Percentiles rank a stretch among this genome's conserved stretches.
phyloP scores from a whole-genome alignment of 2,329 filamentous ascomycete genomes.

The Nigrograna mackinnonii region DNA sequence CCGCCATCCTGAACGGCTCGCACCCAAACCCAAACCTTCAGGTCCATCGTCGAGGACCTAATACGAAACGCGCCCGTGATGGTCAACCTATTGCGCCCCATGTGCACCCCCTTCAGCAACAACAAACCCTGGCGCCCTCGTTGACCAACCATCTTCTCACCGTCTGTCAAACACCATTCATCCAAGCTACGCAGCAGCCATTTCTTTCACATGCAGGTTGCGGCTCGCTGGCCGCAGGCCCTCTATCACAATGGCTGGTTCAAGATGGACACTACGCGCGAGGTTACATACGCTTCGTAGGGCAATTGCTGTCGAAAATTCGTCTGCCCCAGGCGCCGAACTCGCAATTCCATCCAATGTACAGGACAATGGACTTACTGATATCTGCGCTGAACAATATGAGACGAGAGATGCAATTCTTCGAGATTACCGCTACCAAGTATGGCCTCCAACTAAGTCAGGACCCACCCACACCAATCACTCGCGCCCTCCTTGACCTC shows the following conservation, averaged over 20 bases:
- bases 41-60: constrained; percentile 48
- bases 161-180: constrained; percentile 52
- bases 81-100: constrained; percentile 39
- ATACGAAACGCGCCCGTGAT: constrained; percentile 42
- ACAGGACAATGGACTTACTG: constrained; percentile 64
- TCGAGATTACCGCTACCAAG: constrained; percentile 64
- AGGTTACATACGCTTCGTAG: constrained; percentile 69
- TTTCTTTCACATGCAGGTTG: constrained; percentile 69
- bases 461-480: constrained; percentile 52
- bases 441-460: constrained; percentile 60
- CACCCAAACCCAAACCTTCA: constrained; percentile 54
- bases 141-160: constrained; percentile 63
- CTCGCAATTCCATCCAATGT: constrained; percentile 53
- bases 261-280: constrained; percentile 75
- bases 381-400: constrained; percentile 69
- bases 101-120: constrained; percentile 18
- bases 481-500: constrained; percentile 60
- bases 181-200: constrained; percentile 64
- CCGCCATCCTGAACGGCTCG: constrained; percentile 48
- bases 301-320: constrained; percentile 65
- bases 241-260: constrained; percentile 68
- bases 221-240: constrained; percentile 60
- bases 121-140: constrained; percentile 41
- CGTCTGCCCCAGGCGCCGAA: constrained; percentile 54
- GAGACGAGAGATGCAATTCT: constrained; percentile 68